phyloP scores from a whole-genome alignment of 345 rosid species.

The Rhizophora apiculata region DNA sequence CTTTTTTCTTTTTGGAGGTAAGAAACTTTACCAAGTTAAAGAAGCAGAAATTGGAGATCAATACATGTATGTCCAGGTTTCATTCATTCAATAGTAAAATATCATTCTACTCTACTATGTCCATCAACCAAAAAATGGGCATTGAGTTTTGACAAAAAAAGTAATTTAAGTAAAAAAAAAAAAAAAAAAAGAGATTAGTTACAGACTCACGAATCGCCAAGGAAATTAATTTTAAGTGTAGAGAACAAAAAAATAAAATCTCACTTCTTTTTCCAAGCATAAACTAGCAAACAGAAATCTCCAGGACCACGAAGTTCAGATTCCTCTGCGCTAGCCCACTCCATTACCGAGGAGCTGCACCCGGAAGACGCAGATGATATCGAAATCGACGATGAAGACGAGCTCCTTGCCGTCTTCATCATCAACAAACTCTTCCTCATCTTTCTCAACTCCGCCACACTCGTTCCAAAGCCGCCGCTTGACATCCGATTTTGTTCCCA shows the following conservation, averaged over 20 bases:
- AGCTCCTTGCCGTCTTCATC: constrained; percentile 60
- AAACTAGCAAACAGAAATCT: constrained; percentile 76
- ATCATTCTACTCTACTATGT: constrained; percentile 21
- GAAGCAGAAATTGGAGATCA: constrained; percentile 13
- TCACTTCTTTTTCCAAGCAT: constrained; percentile 83
- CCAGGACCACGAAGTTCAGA: constrained; percentile 45
- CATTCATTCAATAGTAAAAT: background rate
- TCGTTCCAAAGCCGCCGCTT: constrained; percentile 42
- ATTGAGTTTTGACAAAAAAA: too few species aligned
- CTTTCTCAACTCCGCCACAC: constrained; percentile 68
- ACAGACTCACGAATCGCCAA: background rate
- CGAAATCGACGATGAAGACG: constrained; percentile 72
- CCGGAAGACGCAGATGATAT: constrained; percentile 86
- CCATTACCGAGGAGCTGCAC: constrained; percentile 81
- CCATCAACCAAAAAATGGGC: constrained; percentile 31
- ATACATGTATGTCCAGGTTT: constrained; percentile 2
- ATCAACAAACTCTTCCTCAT: constrained; percentile 67
- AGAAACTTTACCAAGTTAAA: too few species aligned
- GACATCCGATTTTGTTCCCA: constrained; percentile 37
- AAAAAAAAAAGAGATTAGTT: constrained; percentile 28
- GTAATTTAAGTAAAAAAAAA: too few species aligned
- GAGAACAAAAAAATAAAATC: background rate
- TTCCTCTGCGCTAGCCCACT: constrained; percentile 87
- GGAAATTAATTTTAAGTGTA: background rate
- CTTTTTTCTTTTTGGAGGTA: too few species aligned